Percentiles rank a stretch among this genome's conserved stretches.
Conservation (phyloP, 2,329 filamentous ascomycete genomes). For the Sporothrix mexicana region DNA sequence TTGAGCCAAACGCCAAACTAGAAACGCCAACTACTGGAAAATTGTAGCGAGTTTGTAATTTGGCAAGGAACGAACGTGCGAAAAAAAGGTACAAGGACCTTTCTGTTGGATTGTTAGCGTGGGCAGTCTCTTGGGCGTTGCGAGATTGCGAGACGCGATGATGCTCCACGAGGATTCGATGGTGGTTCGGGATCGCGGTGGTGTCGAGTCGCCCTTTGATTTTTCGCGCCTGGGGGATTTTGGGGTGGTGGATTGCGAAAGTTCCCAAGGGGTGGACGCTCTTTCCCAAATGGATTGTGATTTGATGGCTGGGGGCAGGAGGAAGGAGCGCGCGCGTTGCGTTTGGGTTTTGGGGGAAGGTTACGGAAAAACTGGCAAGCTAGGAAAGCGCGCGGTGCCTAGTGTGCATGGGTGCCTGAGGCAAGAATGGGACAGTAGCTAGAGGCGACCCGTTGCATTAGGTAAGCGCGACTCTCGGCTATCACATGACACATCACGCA, state of each 20-base stretch:
- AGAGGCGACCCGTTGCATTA: neutral
- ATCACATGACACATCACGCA: constrained; percentile 17
- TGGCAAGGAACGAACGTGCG: neutral
- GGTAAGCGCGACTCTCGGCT: neutral
- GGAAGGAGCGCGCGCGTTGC: no score
- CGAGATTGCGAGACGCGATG: constrained; percentile 27
- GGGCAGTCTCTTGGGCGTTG: constrained; percentile 11
- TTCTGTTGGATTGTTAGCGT: neutral
- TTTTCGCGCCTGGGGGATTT: constrained; percentile 14
- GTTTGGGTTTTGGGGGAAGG: constrained; percentile 23
- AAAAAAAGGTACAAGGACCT: neutral
- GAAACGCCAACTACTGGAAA: neutral
- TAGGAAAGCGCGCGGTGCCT: constrained; percentile 29
- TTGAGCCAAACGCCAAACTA: constrained; percentile 4
- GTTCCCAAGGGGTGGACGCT: constrained; percentile 28
- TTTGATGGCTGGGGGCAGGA: constrained; percentile 24
- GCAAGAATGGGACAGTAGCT: neutral
- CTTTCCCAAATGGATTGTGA: constrained; percentile 21
- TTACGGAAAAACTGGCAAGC: constrained; percentile 27
- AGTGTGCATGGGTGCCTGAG: constrained; percentile 21
- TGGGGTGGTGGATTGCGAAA: constrained; percentile 27
- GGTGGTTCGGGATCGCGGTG: constrained; percentile 28
- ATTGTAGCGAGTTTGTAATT: neutral
- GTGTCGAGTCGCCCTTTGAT: constrained; percentile 10
- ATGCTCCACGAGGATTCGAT: constrained; percentile 30